Conservation (phyloP, 2,329 filamentous ascomycete genomes). For the Talaromyces atroroseus region DNA sequence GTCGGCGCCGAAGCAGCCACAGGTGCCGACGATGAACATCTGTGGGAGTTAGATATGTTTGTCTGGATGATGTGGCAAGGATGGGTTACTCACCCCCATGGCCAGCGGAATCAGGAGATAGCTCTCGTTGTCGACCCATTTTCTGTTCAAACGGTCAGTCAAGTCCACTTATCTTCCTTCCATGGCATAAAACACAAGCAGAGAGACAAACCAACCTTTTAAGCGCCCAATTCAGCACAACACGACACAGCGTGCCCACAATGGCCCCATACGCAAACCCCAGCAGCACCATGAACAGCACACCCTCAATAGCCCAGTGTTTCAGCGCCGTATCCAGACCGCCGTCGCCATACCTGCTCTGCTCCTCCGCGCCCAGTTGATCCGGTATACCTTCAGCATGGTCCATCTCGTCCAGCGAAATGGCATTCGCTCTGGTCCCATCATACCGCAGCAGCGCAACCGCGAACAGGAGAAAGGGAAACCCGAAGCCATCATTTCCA, state of each 20-base stretch:
- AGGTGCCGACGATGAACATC: slow-evolving; percentile 55
- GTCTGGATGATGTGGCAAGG: background rate
- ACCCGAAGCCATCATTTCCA: slow-evolving; percentile 58
- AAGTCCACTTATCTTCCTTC: background rate
- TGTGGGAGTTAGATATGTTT: slow-evolving; percentile 16
- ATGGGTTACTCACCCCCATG: slow-evolving; percentile 36
- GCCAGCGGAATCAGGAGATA: slow-evolving; percentile 51
- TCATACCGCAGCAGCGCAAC: slow-evolving; percentile 54
- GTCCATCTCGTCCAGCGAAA: slow-evolving; percentile 17
- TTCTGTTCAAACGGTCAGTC: slow-evolving; percentile 27
- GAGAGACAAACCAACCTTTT: slow-evolving; percentile 24
- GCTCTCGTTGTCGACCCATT: slow-evolving; percentile 53
- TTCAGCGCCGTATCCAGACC: slow-evolving; percentile 49
- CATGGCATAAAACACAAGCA: background rate
- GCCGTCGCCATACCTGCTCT: slow-evolving; percentile 50
- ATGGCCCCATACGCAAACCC: slow-evolving; percentile 49
- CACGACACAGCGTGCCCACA: slow-evolving; percentile 46
- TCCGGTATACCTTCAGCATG: slow-evolving; percentile 21
- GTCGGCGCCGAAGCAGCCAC: slow-evolving; percentile 54
- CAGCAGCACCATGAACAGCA: slow-evolving; percentile 55
- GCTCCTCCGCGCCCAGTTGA: slow-evolving; percentile 30
- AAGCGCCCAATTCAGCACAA: slow-evolving; percentile 40
- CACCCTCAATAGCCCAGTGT: slow-evolving; percentile 57
- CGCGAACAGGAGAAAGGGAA: slow-evolving; percentile 57
- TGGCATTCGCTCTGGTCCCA: slow-evolving; percentile 26